Evolutionary conservation across 139 green algal genomes (phyloP).

Genomic region (Zygnema cylindricum): DNA sequence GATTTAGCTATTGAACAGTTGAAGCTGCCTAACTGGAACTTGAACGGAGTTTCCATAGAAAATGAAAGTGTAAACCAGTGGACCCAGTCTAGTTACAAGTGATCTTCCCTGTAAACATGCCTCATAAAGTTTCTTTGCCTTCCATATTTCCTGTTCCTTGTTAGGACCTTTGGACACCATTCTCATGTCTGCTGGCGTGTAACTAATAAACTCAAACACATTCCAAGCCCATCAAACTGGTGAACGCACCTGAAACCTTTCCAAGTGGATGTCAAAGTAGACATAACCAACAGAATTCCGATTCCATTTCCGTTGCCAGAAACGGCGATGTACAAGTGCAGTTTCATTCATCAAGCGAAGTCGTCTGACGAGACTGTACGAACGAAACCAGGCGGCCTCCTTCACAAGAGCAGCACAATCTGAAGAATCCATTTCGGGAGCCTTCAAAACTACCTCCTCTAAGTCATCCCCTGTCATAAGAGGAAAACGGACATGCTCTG

Average conservation of each 20-base stretch:
- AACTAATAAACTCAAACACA: no score
- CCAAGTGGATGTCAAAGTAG: slow-evolving; percentile 55
- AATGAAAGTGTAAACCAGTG: no score
- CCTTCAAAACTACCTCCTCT: slow-evolving; percentile 48
- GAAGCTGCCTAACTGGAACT: no score
- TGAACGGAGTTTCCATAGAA: no score
- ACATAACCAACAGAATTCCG: slow-evolving; percentile 49
- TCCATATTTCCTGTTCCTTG: no score
- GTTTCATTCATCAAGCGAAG: slow-evolving; percentile 50
- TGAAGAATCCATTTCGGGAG: slow-evolving; percentile 33
- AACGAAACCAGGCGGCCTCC: slow-evolving; percentile 46
- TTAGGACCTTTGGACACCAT: no score
- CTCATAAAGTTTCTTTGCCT: no score
- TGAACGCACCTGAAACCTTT: slow-evolving; percentile 37
- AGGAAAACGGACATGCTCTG: slow-evolving; percentile 50
- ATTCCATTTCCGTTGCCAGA: slow-evolving; percentile 52
- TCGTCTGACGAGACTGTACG: slow-evolving; percentile 38
- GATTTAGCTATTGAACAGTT: no score
- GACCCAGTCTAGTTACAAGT: no score
- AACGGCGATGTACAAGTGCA: slow-evolving; percentile 23
- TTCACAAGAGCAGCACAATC: slow-evolving; percentile 24
- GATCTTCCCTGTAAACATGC: no score
- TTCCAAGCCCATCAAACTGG: no score
- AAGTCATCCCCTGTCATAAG: slow-evolving; percentile 48
- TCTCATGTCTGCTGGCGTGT: no score